Evolutionary conservation across 805 yeast species (phyloP), one percentile per base, ranked within the genome.

Genomic region (Scheffersomyces amazonensis): DNA sequence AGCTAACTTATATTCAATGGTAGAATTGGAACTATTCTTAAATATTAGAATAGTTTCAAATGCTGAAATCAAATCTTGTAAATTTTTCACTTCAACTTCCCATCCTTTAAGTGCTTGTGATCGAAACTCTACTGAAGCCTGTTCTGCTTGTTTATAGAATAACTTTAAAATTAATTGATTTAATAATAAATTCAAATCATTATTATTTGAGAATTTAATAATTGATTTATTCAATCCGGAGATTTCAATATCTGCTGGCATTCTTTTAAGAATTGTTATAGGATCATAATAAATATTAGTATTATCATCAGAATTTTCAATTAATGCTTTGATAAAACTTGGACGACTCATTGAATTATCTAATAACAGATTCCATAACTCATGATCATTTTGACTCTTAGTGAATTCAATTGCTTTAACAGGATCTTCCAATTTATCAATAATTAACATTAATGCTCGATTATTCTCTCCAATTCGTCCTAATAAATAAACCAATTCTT

Each of bases 401-500:
- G 90, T 93, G 69, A 89, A 93, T 13, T 72, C 73, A 17, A 93
- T 84, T 0, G 98, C 98, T 46, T 76, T 71, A 29, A 75, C 74
- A 0, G 96, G 91, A 54, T 91, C 93, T 38, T 82, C 73, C 36
- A 90, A 62, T 48, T 86, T 75, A 46, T 86, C 83, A 28, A 89
- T 80, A 12, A 93, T 88, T 31, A 93, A 66, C 40, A 70, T 74
- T 49, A 91, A 62, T 0, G 98, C 98, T 43, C 78, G 75, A 43
- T 73, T 74, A 40, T 81, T 79, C 47, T 86, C 85, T 1, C 99
- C 98, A 18, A 86, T 81, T 49, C 80, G 78, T 4, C 96, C 95
- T 43, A 87, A 71, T 21, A 93, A 60, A 52, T 79, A 89, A 0
- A 93, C 95, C 29, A 89, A 67, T 52, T 91, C 98, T 29, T 82